A percentile compares a stretch with the other conserved stretches of the same genome.
Conservation (phyloP, 352 stramenopile genomes). For the Phytopythium aichiense region DNA sequence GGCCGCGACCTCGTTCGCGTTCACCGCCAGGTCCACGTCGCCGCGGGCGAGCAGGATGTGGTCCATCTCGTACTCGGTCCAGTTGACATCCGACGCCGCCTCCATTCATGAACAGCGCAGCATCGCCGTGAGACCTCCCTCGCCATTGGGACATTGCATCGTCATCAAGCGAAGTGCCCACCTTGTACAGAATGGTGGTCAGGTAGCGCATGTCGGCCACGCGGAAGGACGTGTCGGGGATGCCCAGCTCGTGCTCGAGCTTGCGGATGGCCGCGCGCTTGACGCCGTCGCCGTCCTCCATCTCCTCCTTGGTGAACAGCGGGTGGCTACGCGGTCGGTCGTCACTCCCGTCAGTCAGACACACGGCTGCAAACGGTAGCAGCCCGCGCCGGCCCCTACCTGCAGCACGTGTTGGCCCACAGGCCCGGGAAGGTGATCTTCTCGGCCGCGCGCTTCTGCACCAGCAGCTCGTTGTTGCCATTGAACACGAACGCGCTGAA, state of each 20-base stretch:
- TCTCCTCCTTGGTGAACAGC: constrained; percentile 90
- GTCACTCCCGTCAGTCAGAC: neutral
- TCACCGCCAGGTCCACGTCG: constrained; percentile 80
- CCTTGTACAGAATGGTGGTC: constrained; percentile 98
- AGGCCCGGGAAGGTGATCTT: constrained; percentile 99
- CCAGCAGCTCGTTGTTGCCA: constrained; percentile 78
- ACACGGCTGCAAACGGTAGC: neutral
- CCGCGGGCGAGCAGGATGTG: constrained; percentile 94
- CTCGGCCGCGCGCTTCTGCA: constrained; percentile 89
- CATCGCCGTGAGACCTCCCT: constrained; percentile 3
- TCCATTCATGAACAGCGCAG: constrained; percentile 5
- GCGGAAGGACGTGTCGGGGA: constrained; percentile 79
- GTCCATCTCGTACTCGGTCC: constrained; percentile 99
- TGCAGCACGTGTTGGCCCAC: constrained; percentile 99
- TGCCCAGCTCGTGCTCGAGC: constrained; percentile 98
- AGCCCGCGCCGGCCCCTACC: constrained; percentile 16
- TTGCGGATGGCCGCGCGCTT: constrained; percentile 97
- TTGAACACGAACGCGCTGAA: constrained; percentile 89
- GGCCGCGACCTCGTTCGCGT: constrained; percentile 92
- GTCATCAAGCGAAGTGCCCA: constrained; percentile 14
- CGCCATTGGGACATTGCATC: neutral
- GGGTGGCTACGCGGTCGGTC: constrained; percentile 79
- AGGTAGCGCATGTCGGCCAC: constrained; percentile 93
- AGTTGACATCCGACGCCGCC: constrained; percentile 81
- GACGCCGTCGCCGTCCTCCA: constrained; percentile 75